Percentiles rank a stretch among this genome's conserved stretches.
Conservation (phyloP, 1,284 basidiomycete genomes). For the Pseudozyma hubeiensis region DNA sequence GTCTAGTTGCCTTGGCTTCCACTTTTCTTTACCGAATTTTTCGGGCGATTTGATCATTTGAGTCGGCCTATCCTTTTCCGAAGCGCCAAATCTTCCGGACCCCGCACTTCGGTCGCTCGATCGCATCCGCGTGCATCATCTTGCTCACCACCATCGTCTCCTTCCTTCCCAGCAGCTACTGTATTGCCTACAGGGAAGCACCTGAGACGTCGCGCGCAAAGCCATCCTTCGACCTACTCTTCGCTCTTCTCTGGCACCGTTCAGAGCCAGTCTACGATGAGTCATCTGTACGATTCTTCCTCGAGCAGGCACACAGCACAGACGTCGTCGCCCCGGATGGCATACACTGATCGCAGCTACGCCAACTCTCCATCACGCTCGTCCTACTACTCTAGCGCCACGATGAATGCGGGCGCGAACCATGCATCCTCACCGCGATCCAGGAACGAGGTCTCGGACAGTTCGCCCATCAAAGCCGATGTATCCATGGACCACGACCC, state of each 20-base stretch:
- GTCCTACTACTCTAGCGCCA: background rate
- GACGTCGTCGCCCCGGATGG: constrained; percentile 11
- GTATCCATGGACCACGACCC: background rate
- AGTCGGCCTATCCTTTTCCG: too few species aligned
- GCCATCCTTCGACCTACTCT: too few species aligned
- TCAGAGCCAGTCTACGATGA: constrained; percentile 7
- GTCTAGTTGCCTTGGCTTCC: background rate
- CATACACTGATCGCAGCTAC: constrained; percentile 11
- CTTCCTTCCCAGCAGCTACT: background rate
- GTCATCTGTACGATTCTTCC: constrained; percentile 13
- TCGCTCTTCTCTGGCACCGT: background rate
- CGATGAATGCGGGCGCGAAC: constrained; percentile 1
- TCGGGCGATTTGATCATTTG: too few species aligned
- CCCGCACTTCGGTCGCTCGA: too few species aligned
- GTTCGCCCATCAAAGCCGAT: constrained; percentile 42
- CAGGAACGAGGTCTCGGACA: constrained; percentile 33
- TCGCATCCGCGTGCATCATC: too few species aligned
- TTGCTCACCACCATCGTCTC: background rate
- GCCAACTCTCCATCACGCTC: constrained; percentile 11
- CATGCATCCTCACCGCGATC: constrained; percentile 11
- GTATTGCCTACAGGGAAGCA: too few species aligned
- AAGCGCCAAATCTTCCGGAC: too few species aligned
- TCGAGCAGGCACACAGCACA: background rate
- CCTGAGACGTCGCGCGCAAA: too few species aligned
- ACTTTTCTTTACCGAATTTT: too few species aligned